These are phyloP conservation scores for Elaeis guineensis DNA, from an alignment of 176 grass and related monocot genomes.

Conservation along the genomic window DNA sequence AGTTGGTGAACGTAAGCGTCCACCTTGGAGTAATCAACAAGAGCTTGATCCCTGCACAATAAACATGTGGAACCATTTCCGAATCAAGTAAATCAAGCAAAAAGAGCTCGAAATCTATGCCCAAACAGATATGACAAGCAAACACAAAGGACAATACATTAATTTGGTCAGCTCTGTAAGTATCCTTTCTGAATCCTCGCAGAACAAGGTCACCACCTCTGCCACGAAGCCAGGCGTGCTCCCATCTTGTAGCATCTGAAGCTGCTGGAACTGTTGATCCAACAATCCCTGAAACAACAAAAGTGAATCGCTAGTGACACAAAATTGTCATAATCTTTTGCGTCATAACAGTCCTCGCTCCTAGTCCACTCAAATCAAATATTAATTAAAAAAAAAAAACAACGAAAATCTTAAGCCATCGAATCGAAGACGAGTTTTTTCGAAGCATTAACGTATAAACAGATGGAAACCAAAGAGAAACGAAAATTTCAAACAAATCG, in stretches of 20 bases:
- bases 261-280: constrained; percentile 81
- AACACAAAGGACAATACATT: constrained; percentile 30
- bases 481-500: too few species aligned
- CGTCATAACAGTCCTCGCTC: too few species aligned
- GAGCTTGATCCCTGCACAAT: constrained; percentile 38
- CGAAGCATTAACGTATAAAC: too few species aligned
- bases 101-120: too few species aligned
- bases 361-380: too few species aligned
- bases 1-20: constrained; percentile 73
- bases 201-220: constrained; percentile 71
- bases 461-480: too few species aligned
- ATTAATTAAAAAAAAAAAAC: too few species aligned
- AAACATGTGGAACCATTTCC: not conserved
- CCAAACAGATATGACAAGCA: not conserved
- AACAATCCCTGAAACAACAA: constrained; percentile 45
- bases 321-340: not conserved
- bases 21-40: constrained; percentile 63
- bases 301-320: not conserved
- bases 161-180: constrained; percentile 34
- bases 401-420: too few species aligned
- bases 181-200: constrained; percentile 61
- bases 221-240: constrained; percentile 50
- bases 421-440: too few species aligned
- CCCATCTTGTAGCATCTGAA: constrained; percentile 73
- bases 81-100: not conserved